A percentile compares a stretch with the other conserved stretches of the same genome.
Evolutionary conservation across 2,329 filamentous ascomycete genomes (phyloP).

Genomic region (Tolypocladium inflatum): DNA sequence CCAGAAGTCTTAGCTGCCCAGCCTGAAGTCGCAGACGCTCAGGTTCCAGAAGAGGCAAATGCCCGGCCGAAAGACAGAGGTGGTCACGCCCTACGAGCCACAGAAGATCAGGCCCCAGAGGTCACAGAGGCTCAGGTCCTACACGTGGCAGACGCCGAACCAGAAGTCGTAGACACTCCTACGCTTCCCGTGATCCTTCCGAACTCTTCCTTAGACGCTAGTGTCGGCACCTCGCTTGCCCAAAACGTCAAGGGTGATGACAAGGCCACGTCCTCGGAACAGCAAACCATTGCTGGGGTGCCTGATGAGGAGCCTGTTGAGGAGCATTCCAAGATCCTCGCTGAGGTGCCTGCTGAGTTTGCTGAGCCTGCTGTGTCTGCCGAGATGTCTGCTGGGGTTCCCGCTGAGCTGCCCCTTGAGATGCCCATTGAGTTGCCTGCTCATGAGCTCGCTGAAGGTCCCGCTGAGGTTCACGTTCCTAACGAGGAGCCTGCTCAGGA

Average conservation of each 20-base stretch:
- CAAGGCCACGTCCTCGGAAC: neutral
- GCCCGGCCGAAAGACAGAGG: neutral
- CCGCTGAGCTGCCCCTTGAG: no score
- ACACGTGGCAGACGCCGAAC: neutral
- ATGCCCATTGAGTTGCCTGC: neutral
- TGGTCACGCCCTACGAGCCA: rapidly evolving
- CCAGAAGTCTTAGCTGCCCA: neutral
- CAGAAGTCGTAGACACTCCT: neutral
- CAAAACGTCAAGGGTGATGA: neutral
- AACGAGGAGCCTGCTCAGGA: no score
- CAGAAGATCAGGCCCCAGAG: neutral
- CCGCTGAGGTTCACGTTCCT: neutral
- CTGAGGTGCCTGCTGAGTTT: neutral
- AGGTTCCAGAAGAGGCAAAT: neutral
- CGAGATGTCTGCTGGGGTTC: neutral
- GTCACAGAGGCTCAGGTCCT: neutral
- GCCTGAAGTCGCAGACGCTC: neutral
- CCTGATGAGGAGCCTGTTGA: neutral
- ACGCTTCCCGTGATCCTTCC: neutral
- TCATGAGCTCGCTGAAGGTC: neutral
- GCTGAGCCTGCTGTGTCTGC: neutral
- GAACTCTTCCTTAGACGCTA: neutral
- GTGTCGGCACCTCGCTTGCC: neutral
- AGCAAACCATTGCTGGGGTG: neutral
- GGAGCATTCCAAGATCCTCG: neutral